Conservation (phyloP, 495 filamentous ascomycete genomes). For the Xylaria sp. region DNA sequence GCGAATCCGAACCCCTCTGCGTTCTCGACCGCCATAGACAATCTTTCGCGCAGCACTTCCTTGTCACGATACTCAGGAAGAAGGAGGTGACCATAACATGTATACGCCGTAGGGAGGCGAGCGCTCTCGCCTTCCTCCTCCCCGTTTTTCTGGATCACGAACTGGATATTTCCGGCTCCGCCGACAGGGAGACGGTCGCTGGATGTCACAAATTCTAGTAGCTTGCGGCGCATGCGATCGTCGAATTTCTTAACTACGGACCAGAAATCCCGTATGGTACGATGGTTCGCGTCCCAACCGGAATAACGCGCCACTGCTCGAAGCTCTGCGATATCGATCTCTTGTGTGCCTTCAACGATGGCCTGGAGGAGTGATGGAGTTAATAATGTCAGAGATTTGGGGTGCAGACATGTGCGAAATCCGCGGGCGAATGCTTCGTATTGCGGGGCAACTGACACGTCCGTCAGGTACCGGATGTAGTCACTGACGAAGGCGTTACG, state of each 20-base stretch:
- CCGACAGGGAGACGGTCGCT: slow-evolving; percentile 89
- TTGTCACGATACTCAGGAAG: slow-evolving; percentile 80
- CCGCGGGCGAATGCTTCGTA: slow-evolving; percentile 81
- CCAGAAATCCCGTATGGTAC: slow-evolving; percentile 83
- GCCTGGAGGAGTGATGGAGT: slow-evolving; percentile 72
- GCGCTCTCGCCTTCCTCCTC: slow-evolving; percentile 59
- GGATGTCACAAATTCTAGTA: slow-evolving; percentile 95
- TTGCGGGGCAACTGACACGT: slow-evolving; percentile 77
- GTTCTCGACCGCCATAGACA: slow-evolving; percentile 85
- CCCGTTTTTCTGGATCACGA: slow-evolving; percentile 82
- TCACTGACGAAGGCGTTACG: slow-evolving; percentile 80
- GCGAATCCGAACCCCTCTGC: slow-evolving; percentile 89
- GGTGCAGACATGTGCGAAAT: slow-evolving; percentile 79
- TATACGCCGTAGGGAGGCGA: slow-evolving; percentile 80
- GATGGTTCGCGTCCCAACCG: slow-evolving; percentile 73
- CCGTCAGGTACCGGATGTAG: slow-evolving; percentile 85
- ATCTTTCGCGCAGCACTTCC: slow-evolving; percentile 73
- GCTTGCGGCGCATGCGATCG: slow-evolving; percentile 68
- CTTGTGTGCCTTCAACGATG: slow-evolving; percentile 80
- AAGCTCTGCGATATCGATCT: slow-evolving; percentile 77
- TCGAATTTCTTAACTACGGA: slow-evolving; percentile 71
- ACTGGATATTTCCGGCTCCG: slow-evolving; percentile 78
- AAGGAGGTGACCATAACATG: slow-evolving; percentile 87
- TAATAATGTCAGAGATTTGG: slow-evolving; percentile 72
- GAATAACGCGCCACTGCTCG: slow-evolving; percentile 75